These are phyloP conservation scores for Calcarisporium arbuscula DNA, from an alignment of 2,329 filamentous ascomycete species.

Conservation along the genomic window DNA sequence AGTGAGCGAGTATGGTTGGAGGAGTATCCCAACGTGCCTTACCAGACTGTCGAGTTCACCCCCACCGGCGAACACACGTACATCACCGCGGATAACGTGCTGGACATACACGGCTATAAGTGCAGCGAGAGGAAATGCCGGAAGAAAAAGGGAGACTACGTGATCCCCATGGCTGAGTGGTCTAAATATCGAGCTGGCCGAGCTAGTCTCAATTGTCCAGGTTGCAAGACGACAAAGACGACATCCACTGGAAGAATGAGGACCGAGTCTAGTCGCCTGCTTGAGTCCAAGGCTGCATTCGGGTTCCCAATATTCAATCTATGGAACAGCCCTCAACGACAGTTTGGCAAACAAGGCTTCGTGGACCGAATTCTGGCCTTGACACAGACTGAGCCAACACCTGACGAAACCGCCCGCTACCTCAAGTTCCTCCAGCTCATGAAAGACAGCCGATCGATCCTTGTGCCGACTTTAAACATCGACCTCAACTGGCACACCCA, in stretches of 20 bases:
- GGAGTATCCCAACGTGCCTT: not conserved
- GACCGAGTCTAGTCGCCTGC: not conserved
- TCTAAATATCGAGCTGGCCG: not conserved
- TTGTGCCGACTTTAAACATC: slow-evolving; percentile 35
- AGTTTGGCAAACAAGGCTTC: slow-evolving; percentile 2
- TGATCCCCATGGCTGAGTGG: slow-evolving; percentile 1
- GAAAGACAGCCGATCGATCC: not conserved
- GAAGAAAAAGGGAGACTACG: not conserved
- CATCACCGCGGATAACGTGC: not conserved
- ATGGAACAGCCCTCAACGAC: slow-evolving; percentile 1
- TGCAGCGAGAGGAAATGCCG: not conserved
- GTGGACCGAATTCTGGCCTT: not conserved
- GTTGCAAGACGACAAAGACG: not conserved
- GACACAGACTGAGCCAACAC: not conserved
- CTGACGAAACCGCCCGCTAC: not conserved
- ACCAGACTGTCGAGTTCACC: not conserved
- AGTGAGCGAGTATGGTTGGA: not conserved
- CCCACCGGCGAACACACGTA: not conserved
- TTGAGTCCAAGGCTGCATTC: not conserved
- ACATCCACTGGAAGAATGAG: not conserved
- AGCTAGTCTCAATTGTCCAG: not conserved
- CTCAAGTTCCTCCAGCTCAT: slow-evolving; percentile 3
- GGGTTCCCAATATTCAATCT: slow-evolving; percentile 3
- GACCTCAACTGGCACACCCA: slow-evolving; percentile 39
- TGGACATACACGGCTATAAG: not conserved